Evolutionary conservation across 306 rosid species (phyloP).

Genomic region (Ziziphus jujuba): DNA sequence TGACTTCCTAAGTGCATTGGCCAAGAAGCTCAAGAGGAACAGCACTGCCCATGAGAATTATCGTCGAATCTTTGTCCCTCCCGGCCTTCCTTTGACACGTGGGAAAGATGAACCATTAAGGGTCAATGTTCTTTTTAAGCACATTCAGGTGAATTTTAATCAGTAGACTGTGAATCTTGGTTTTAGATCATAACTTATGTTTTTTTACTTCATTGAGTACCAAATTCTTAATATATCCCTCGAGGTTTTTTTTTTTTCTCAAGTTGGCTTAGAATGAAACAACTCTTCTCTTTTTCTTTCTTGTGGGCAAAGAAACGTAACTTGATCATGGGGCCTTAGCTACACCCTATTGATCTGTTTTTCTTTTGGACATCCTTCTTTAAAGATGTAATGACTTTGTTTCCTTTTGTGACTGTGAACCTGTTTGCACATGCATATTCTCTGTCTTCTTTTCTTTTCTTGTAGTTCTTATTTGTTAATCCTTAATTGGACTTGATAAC

Average conservation of each 20-base stretch:
- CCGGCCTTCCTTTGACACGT: slow-evolving; percentile 51
- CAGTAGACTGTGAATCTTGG: not conserved
- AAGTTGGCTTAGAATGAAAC: not conserved
- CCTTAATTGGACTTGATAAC: slow-evolving; percentile 23
- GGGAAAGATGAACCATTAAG: slow-evolving; percentile 63
- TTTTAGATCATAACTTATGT: not conserved
- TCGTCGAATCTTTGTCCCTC: slow-evolving; percentile 65
- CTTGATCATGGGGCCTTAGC: not conserved
- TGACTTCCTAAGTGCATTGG: slow-evolving; percentile 66
- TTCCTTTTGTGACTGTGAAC: not conserved
- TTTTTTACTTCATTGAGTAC: not conserved
- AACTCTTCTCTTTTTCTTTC: not conserved
- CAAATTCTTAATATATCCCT: not conserved
- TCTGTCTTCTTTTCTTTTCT: not conserved
- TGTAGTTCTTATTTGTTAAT: not conserved
- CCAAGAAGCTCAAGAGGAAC: slow-evolving; percentile 67
- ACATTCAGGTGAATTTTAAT: slow-evolving; percentile 50
- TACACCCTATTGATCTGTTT: not conserved
- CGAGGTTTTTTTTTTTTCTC: not conserved
- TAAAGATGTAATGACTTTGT: not conserved
- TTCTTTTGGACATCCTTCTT: not conserved
- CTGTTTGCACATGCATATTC: not conserved
- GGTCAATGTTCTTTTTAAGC: slow-evolving; percentile 81
- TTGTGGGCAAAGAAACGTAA: not conserved
- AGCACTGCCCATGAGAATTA: slow-evolving; percentile 67